A percentile compares a stretch with the other conserved stretches of the same genome.
These are phyloP conservation scores for Exophiala mesophila DNA, from an alignment of 2,329 filamentous ascomycete species.

Conservation along the genomic window DNA sequence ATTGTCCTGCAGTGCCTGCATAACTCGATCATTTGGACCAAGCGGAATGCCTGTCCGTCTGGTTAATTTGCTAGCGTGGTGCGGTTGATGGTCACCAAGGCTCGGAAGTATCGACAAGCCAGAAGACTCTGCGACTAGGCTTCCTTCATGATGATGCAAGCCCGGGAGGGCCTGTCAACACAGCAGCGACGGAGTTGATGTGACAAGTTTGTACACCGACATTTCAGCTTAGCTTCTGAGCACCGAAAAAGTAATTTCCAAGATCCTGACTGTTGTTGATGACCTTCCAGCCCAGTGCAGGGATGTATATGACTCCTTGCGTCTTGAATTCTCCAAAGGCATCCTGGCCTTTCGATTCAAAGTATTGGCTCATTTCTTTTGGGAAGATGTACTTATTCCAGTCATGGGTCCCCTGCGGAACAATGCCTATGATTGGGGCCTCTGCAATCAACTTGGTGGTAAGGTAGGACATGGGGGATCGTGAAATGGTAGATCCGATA, in stretches of 20 bases:
- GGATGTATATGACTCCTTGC: constrained; percentile 82
- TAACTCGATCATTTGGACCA: no score
- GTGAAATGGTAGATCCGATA: constrained; percentile 83
- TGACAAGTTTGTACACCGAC: constrained; percentile 52
- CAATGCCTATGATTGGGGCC: constrained; percentile 64
- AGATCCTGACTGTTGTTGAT: constrained; percentile 74
- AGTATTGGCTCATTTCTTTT: constrained; percentile 57
- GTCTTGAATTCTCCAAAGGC: constrained; percentile 53
- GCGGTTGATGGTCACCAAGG: no score
- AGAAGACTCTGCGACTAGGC: no score
- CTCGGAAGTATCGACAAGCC: no score
- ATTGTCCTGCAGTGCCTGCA: no score
- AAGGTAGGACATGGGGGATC: constrained; percentile 83
- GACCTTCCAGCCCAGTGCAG: constrained; percentile 83
- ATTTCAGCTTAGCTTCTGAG: constrained; percentile 51
- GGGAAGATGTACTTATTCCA: constrained; percentile 96
- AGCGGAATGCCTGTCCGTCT: no score
- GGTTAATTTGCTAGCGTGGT: no score
- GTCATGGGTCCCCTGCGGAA: constrained; percentile 89
- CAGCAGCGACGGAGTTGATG: no score
- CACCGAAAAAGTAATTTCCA: constrained; percentile 94
- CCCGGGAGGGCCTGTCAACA: no score
- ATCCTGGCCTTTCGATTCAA: constrained; percentile 35
- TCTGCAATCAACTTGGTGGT: constrained; percentile 92
- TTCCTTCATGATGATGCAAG: no score